Conservation (phyloP, 768 basidiomycete species). For the Boletus reticulatus region DNA sequence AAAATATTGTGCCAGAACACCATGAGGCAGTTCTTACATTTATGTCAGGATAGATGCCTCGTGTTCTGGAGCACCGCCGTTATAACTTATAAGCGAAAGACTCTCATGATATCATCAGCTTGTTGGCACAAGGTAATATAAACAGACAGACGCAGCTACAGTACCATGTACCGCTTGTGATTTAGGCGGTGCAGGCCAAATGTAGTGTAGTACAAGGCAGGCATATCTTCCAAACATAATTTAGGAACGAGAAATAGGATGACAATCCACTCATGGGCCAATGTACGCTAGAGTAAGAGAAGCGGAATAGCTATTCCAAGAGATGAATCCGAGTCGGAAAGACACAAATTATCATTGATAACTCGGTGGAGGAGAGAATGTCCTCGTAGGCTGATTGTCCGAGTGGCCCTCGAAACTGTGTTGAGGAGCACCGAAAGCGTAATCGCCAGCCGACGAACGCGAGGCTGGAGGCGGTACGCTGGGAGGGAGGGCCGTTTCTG, state of each 20-base stretch:
- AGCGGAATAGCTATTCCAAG: neutral
- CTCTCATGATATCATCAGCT: slow-evolving; percentile 4
- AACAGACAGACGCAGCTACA: neutral
- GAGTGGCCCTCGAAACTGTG: slow-evolving; percentile 22
- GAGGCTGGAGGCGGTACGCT: slow-evolving; percentile 2
- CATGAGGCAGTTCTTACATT: slow-evolving; percentile 4
- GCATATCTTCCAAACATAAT: slow-evolving; percentile 18
- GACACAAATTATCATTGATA: slow-evolving; percentile 10
- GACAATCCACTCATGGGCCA: slow-evolving; percentile 1
- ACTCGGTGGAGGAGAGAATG: slow-evolving; percentile 19
- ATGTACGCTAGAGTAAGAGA: neutral
- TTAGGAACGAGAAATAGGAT: slow-evolving; percentile 15
- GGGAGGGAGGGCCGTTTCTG: slow-evolving; percentile 20
- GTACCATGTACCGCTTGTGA: neutral
- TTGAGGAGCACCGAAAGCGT: slow-evolving; percentile 24
- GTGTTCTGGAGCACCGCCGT: slow-evolving; percentile 8
- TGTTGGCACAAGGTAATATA: neutral
- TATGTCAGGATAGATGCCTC: slow-evolving; percentile 10
- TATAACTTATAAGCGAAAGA: neutral
- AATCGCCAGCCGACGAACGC: slow-evolving; percentile 13
- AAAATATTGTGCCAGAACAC: neutral
- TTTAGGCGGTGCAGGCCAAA: slow-evolving; percentile 6
- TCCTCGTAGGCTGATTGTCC: neutral
- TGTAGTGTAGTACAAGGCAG: slow-evolving; percentile 17
- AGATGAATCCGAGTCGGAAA: neutral